phyloP scores from a whole-genome alignment of 208 protist species.

The Leishmania arabica region DNA sequence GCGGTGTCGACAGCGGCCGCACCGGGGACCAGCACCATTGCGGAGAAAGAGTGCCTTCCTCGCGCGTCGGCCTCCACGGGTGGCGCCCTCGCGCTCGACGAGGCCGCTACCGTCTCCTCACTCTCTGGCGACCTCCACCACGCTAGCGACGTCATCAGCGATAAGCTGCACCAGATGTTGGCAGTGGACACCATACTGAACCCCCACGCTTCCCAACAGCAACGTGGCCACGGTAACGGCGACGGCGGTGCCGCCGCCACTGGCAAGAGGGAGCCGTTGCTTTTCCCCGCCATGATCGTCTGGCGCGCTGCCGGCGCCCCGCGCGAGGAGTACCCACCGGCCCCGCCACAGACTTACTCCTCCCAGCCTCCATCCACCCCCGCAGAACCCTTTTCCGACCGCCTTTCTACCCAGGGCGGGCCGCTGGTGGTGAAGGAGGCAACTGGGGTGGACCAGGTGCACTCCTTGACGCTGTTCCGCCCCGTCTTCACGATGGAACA shows the following conservation, averaged over 20 bases:
- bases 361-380: slow-evolving; percentile 26
- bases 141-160: slow-evolving; percentile 38
- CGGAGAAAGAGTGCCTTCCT: slow-evolving; percentile 16
- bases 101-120: slow-evolving; percentile 17
- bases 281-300: slow-evolving; percentile 42
- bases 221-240: slow-evolving; percentile 11
- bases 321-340: slow-evolving; percentile 42
- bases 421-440: slow-evolving; percentile 75
- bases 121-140: slow-evolving; percentile 44
- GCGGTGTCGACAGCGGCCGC: slow-evolving; percentile 9
- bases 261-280: slow-evolving; percentile 26
- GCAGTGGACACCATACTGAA: slow-evolving; percentile 51
- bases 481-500: slow-evolving; percentile 75
- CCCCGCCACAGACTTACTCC: slow-evolving; percentile 36
- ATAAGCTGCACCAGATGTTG: slow-evolving; percentile 36
- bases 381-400: slow-evolving; percentile 34
- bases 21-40: background rate
- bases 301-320: slow-evolving; percentile 39
- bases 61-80: slow-evolving; percentile 1
- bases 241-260: slow-evolving; percentile 1
- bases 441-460: slow-evolving; percentile 57
- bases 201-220: slow-evolving; percentile 29
- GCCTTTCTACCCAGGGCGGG: slow-evolving; percentile 38
- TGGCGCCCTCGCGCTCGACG: slow-evolving; percentile 8
- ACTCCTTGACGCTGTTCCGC: slow-evolving; percentile 58